These are phyloP conservation scores for Athelia sp. DNA, from an alignment of 1,284 basidiomycete species.

Conservation along the genomic window DNA sequence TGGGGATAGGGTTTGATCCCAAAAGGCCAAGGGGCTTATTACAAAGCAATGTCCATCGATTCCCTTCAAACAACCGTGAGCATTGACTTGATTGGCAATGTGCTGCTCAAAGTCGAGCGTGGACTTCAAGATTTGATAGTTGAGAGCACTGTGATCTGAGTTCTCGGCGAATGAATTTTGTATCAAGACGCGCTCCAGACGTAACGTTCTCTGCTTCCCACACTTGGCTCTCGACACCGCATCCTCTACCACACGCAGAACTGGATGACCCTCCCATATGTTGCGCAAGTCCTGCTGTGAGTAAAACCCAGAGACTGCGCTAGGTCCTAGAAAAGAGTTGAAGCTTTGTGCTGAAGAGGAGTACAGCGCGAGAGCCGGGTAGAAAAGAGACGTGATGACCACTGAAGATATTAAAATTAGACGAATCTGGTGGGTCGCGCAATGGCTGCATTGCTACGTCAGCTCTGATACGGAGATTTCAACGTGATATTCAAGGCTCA, in stretches of 20 bases:
- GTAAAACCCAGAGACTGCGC: conserved; percentile 43
- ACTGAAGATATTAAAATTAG: conserved; percentile 91
- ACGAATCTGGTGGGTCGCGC: conserved; percentile 87
- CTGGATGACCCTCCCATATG: conserved; percentile 60
- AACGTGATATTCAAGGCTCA: conserved; percentile 29
- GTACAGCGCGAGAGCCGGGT: conserved; percentile 85
- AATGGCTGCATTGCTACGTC: conserved; percentile 48
- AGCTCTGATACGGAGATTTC: conserved; percentile 10
- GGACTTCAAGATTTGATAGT: conserved; percentile 53
- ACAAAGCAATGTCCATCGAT: conserved; percentile 55
- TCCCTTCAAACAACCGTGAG: conserved; percentile 45
- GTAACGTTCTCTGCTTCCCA: conserved; percentile 65
- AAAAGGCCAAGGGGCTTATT: conserved; percentile 70
- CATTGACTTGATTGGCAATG: conserved; percentile 42
- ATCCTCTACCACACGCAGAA: conserved; percentile 62
- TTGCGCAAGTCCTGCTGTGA: conserved; percentile 60
- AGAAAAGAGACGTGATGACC: conserved; percentile 94
- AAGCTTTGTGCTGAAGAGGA: conserved; percentile 64
- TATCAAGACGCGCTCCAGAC: conserved; percentile 74
- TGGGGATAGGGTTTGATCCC: conserved; percentile 62
- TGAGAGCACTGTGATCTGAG: conserved; percentile 48
- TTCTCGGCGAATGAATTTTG: conserved; percentile 45
- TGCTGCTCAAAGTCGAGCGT: conserved; percentile 59
- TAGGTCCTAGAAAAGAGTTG: conserved; percentile 53
- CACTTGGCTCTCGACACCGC: conserved; percentile 70